Percentiles rank a stretch among this genome's conserved stretches.
These are phyloP conservation scores for Cryphonectria naterciae DNA, from an alignment of 2,329 filamentous ascomycete genomes.

Conservation along the genomic window DNA sequence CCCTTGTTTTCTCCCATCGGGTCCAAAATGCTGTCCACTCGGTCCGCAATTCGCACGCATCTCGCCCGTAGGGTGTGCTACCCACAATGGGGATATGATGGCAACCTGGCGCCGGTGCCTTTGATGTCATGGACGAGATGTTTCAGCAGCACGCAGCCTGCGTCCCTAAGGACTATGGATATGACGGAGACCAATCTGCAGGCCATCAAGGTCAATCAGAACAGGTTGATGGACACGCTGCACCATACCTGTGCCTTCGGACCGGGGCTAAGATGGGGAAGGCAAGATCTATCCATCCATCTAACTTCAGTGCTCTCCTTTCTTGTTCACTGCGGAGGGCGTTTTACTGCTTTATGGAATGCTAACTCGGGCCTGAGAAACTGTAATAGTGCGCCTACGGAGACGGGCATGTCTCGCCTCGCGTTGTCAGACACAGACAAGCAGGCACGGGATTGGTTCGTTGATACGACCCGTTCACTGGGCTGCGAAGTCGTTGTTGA, in stretches of 20 bases:
- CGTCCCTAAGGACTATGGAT: conserved; percentile 16
- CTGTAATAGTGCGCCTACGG: conserved; percentile 51
- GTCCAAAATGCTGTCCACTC: not conserved
- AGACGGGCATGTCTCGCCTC: conserved; percentile 79
- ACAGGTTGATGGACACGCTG: conserved; percentile 64
- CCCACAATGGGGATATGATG: not conserved
- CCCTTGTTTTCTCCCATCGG: not conserved
- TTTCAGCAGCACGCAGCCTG: conserved; percentile 16
- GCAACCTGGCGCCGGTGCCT: not conserved
- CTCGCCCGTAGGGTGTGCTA: not conserved
- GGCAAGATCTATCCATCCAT: conserved; percentile 49
- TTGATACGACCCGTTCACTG: conserved; percentile 61
- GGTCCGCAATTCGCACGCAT: not conserved
- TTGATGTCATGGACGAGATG: conserved; percentile 3
- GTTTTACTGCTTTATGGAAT: conserved; percentile 11
- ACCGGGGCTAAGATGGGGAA: conserved; percentile 67
- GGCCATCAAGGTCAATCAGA: conserved; percentile 58
- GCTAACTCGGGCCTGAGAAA: conserved; percentile 25
- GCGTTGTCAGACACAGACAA: conserved; percentile 74
- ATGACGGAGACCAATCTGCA: conserved; percentile 26
- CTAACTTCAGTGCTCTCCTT: not conserved
- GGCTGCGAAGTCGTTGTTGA: conserved; percentile 73
- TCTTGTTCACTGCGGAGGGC: not conserved
- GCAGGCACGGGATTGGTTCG: conserved; percentile 75
- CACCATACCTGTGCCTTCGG: conserved; percentile 72